phyloP scores from a whole-genome alignment of 345 rosid species.

The Eucalyptus microcorys region DNA sequence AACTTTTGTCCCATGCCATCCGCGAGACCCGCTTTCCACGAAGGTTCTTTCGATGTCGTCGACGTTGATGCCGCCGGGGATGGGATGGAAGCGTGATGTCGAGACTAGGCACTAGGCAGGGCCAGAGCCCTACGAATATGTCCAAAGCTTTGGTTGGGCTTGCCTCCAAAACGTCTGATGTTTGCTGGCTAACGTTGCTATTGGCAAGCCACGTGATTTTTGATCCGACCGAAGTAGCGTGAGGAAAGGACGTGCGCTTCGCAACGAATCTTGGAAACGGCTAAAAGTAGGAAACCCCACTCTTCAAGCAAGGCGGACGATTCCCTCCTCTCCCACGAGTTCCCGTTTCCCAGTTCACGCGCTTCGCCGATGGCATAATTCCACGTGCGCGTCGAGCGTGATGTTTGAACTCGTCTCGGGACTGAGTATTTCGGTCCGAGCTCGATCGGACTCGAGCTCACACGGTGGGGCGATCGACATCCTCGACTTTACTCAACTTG shows the following conservation, averaged over 20 bases:
- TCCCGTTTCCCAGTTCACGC: not conserved
- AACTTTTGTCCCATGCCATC: no score
- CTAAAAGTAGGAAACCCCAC: not conserved
- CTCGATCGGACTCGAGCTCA: no score
- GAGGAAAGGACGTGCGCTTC: not conserved
- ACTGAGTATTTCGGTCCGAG: no score
- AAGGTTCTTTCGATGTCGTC: not conserved
- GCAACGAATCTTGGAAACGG: not conserved
- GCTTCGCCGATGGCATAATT: not conserved
- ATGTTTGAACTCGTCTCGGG: no score
- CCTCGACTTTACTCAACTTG: no score
- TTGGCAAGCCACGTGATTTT: not conserved
- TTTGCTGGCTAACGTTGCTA: not conserved
- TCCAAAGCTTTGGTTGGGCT: not conserved
- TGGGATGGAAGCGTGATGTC: not conserved
- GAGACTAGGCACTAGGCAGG: not conserved
- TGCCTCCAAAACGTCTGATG: not conserved
- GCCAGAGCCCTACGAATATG: not conserved
- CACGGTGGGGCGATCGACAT: no score
- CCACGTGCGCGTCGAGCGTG: not conserved
- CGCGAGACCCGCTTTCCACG: not conserved
- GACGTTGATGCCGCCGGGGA: not conserved
- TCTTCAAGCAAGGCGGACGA: not conserved
- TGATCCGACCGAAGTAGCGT: not conserved
- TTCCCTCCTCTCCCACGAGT: not conserved